Conservation (phyloP, 768 basidiomycete genomes). For the Cubamyces sp. region DNA sequence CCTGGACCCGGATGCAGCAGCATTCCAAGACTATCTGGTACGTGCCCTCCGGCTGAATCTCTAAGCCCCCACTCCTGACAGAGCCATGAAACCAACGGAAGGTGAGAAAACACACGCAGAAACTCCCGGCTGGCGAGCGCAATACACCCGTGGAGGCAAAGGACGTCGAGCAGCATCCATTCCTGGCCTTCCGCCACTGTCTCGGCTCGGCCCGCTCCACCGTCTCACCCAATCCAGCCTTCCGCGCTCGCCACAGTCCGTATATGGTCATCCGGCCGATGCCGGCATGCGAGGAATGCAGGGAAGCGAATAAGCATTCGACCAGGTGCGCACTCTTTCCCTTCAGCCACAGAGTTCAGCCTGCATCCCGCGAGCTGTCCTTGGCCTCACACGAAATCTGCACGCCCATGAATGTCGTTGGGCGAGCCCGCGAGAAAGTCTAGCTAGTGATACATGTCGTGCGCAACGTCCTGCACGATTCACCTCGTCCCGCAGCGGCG, state of each 20-base stretch:
- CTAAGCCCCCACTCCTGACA: neutral
- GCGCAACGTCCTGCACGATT: too few relatives aligned
- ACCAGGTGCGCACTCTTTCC: neutral
- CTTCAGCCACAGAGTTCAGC: neutral
- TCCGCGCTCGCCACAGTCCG: constrained; percentile 4
- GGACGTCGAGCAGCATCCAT: neutral
- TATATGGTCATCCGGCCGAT: neutral
- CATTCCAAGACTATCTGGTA: constrained; percentile 1
- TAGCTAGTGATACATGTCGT: too few relatives aligned
- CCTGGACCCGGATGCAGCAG: neutral
- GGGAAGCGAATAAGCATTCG: neutral
- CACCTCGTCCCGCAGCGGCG: too few relatives aligned
- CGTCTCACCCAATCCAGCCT: neutral
- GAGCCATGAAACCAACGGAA: neutral
- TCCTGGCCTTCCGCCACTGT: too few relatives aligned
- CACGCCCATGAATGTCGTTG: too few relatives aligned
- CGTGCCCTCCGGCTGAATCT: neutral
- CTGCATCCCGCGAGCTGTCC: too few relatives aligned
- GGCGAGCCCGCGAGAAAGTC: too few relatives aligned
- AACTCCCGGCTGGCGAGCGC: too few relatives aligned
- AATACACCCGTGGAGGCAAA: too few relatives aligned
- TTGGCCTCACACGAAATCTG: too few relatives aligned
- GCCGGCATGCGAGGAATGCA: constrained; percentile 8
- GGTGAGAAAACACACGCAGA: too few relatives aligned
- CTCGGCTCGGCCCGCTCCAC: neutral